phyloP scores from a whole-genome alignment of 2,329 filamentous ascomycete genomes.

The Diaporthe velutina region DNA sequence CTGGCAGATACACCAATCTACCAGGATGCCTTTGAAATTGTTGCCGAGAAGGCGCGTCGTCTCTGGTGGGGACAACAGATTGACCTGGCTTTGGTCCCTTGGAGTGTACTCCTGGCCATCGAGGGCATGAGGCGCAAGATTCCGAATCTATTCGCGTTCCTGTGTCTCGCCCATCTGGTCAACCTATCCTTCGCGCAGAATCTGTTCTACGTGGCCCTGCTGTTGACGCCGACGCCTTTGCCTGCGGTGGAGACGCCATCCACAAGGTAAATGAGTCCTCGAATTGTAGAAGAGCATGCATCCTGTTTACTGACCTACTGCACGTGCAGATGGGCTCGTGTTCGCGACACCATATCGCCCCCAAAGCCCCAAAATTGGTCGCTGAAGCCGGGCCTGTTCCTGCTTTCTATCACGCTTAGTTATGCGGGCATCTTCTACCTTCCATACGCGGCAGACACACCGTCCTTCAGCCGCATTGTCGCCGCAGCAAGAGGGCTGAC shows the following conservation, averaged over 20 bases:
- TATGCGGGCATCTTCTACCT: constrained; percentile 53
- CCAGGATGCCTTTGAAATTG: constrained; percentile 65
- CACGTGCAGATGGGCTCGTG: constrained; percentile 43
- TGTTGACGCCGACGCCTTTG: constrained; percentile 67
- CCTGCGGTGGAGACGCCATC: constrained; percentile 46
- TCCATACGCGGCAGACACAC: constrained; percentile 56
- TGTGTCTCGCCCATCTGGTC: constrained; percentile 70
- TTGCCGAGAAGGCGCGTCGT: constrained; percentile 65
- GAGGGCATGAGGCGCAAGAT: constrained; percentile 71
- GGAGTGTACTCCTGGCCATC: constrained; percentile 69
- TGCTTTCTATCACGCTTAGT: constrained; percentile 50
- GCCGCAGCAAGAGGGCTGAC: constrained; percentile 54
- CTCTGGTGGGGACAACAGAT: constrained; percentile 75
- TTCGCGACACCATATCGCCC: constrained; percentile 49
- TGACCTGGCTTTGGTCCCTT: constrained; percentile 66
- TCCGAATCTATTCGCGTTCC: constrained; percentile 66
- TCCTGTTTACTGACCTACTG: background rate
- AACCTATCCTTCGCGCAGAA: constrained; percentile 73
- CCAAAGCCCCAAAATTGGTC: constrained; percentile 60
- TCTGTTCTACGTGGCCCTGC: constrained; percentile 71
- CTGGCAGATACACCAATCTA: constrained; percentile 65
- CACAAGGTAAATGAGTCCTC: constrained; percentile 44
- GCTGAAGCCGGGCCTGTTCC: constrained; percentile 53
- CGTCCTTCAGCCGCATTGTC: constrained; percentile 52
- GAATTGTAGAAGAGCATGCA: rapidly evolving